Base-by-base conservation (phyloP, 257 asterid species). In the Solanum peruvianum region DNA sequence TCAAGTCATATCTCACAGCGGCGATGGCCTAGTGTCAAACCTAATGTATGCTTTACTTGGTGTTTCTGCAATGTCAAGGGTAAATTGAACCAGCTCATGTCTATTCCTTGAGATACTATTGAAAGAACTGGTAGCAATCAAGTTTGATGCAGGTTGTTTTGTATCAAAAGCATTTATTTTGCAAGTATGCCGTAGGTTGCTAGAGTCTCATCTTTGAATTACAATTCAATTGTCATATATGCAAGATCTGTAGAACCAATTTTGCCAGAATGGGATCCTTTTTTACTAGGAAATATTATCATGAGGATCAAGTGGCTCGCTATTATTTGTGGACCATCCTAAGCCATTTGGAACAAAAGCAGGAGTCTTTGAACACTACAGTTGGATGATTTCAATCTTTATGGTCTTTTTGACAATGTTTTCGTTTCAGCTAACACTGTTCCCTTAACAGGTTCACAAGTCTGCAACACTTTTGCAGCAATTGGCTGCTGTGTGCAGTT, bases 61-160 rank as follows among this genome's bases (percentile, higher is more conserved):
- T 84, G 94, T 95, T 87, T 94, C 98, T 82, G 99, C 99, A 89
- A 91, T 95, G 98, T 95, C 99, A 86, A 92, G 98, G 98, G 99
- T 96, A 94, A 92, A 56, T 83, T 45, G 89, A 88, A 90, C 84
- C 89, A 49, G 85, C 88, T 87, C 88, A 23, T 52, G 89, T 87
- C 84, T 87, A 71, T 89, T 82, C 41, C 49, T 31, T 21, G 8
- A 64, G 23, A 56, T 16, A 33, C 49, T n/a, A 25, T 85, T 62
- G 44, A 56, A 76, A 72, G 41, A 70, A 29, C 29, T 81, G 29
- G 67, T 49, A 81, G 69, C 66, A 47, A 80, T 49, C 85, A 80
- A 80, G 85, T 47, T 80, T 80, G 85, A 29, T 80, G 67, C 85
- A 47, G 85, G 44, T 81, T 49, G 18, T 42, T 80, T 80, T 47